Conservation (phyloP, 2,329 filamentous ascomycete species). For the Aureobasidium musti region DNA sequence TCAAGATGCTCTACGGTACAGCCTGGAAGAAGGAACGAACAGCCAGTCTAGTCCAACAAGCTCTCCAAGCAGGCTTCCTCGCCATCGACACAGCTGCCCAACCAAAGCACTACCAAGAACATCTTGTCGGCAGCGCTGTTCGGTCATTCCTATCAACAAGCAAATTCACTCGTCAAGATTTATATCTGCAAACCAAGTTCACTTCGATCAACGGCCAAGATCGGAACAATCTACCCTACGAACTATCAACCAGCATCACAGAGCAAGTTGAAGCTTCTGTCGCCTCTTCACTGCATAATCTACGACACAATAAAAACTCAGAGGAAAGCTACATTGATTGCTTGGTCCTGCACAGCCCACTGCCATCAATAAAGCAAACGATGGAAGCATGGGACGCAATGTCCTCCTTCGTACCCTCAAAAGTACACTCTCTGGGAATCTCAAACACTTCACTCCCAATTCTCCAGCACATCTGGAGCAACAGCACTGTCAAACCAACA, state of each 20-base stretch:
- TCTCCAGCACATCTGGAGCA: constrained; percentile 56
- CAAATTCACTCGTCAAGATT: constrained; percentile 58
- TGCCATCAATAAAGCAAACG: constrained; percentile 55
- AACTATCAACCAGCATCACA: constrained; percentile 57
- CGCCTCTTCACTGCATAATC: constrained; percentile 64
- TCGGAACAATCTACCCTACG: constrained; percentile 62
- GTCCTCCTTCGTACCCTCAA: constrained; percentile 65
- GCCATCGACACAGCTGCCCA: constrained; percentile 77
- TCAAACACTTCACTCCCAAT: constrained; percentile 65
- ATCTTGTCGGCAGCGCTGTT: constrained; percentile 68
- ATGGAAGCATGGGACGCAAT: constrained; percentile 67
- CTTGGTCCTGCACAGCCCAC: constrained; percentile 61
- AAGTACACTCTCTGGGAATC: constrained; percentile 69
- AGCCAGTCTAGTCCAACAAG: constrained; percentile 65
- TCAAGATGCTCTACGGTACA: constrained; percentile 71
- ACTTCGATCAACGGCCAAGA: constrained; percentile 66
- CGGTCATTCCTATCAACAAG: constrained; percentile 61
- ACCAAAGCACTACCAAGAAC: constrained; percentile 75
- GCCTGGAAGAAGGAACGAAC: constrained; percentile 81
- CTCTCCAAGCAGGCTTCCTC: constrained; percentile 68
- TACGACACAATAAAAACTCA: constrained; percentile 50
- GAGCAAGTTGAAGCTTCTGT: constrained; percentile 70
- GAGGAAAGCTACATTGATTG: constrained; percentile 58
- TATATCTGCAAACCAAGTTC: constrained; percentile 86
- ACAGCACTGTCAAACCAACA: constrained; percentile 55